These are phyloP conservation scores for Coemansia sp. DNA, from an alignment of 371 early-diverging fungal genomes.

Conservation along the genomic window DNA sequence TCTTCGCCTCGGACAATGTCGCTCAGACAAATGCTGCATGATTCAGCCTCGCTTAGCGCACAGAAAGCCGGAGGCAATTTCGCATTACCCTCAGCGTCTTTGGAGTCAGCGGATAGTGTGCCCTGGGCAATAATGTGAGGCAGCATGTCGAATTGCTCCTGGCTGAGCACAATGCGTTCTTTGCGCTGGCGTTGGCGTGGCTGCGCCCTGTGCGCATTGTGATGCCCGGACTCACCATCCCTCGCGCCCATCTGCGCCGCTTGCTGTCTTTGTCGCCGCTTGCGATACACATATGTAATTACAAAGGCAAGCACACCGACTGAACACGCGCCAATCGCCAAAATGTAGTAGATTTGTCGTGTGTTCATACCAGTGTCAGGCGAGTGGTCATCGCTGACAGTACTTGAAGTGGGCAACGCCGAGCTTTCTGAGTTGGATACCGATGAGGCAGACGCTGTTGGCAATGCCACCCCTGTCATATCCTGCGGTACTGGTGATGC, in stretches of 20 bases:
- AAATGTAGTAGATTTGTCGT: constrained; percentile 20
- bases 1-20: constrained; percentile 21
- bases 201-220: constrained; percentile 6
- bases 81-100: background rate
- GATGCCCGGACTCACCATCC: background rate
- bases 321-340: constrained; percentile 25
- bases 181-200: constrained; percentile 11
- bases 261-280: constrained; percentile 3
- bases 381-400: background rate
- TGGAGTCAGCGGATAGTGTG: background rate
- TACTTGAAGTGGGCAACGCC: no score
- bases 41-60: constrained; percentile 3
- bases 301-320: constrained; percentile 19
- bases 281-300: constrained; percentile 7
- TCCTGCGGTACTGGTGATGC: constrained; percentile 7
- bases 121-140: constrained; percentile 14
- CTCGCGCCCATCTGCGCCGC: background rate
- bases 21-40: constrained; percentile 34
- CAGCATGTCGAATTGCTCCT: constrained; percentile 35
- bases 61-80: background rate
- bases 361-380: background rate
- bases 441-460: background rate
- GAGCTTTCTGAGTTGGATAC: background rate
- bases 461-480: background rate
- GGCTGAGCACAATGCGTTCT: constrained; percentile 19